phyloP scores from a whole-genome alignment of 108 stramenopile genomes.

The Cyclotella baltica region DNA sequence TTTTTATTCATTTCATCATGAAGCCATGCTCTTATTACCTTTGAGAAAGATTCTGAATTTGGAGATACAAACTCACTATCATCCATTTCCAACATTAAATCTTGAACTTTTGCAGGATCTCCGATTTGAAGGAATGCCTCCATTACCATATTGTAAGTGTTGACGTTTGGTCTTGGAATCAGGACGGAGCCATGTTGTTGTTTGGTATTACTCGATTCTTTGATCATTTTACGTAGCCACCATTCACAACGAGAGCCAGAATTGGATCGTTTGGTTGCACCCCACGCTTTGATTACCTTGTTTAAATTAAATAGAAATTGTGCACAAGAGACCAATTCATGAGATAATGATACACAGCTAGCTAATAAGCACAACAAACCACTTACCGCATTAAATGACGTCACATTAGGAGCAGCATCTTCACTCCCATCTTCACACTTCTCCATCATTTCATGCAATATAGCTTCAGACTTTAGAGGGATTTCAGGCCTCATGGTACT shows the following conservation, averaged over 20 bases:
- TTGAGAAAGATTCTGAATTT: conserved; percentile 72
- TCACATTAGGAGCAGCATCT: conserved; percentile 56
- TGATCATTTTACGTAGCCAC: conserved; percentile 78
- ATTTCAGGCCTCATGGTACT: conserved; percentile 33
- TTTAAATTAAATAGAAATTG: neutral
- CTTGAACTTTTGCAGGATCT: conserved; percentile 67
- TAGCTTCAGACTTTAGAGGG: conserved; percentile 70
- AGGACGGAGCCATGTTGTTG: conserved; percentile 17
- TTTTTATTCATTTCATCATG: conserved; percentile 40
- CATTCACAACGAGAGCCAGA: conserved; percentile 66
- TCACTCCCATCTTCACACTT: conserved; percentile 32
- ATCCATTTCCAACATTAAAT: conserved; percentile 68
- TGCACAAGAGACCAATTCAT: neutral
- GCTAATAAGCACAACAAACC: neutral
- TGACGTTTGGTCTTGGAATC: conserved; percentile 46
- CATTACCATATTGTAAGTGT: conserved; percentile 78
- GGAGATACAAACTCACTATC: conserved; percentile 57
- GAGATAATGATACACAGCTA: neutral
- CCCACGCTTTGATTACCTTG: conserved; percentile 77
- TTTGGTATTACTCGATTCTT: conserved; percentile 33
- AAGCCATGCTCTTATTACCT: conserved; percentile 81
- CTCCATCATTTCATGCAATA: conserved; percentile 69
- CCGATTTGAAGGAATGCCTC: conserved; percentile 49
- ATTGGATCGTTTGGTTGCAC: conserved; percentile 55
- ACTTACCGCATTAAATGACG: conserved; percentile 61